phyloP scores from a whole-genome alignment of 2,329 filamentous ascomycete species.

The Alternaria hordeiaustralica region DNA sequence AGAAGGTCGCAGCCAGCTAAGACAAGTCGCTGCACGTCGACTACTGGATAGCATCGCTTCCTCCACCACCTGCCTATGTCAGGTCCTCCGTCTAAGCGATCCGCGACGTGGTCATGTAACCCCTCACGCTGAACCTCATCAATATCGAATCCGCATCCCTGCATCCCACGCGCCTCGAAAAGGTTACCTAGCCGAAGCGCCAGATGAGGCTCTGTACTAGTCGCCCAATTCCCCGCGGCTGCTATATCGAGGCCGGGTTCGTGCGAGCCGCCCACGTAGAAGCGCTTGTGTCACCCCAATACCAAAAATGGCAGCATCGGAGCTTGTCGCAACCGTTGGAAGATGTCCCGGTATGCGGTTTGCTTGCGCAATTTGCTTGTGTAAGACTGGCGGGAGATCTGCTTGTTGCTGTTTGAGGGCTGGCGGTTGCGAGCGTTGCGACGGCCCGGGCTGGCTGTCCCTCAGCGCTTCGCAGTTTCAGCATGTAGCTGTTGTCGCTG shows the following conservation, averaged over 20 bases:
- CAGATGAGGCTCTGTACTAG: constrained; percentile 39
- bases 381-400: constrained; percentile 8
- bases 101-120: not conserved
- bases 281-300: constrained; percentile 34
- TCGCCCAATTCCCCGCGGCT: constrained; percentile 26
- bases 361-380: constrained; percentile 22
- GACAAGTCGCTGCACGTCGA: constrained; percentile 11
- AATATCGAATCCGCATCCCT: constrained; percentile 17
- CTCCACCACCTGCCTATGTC: constrained; percentile 28
- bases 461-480: constrained; percentile 31
- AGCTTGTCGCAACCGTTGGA: constrained; percentile 17
- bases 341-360: constrained; percentile 15
- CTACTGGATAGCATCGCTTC: constrained; percentile 26
- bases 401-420: constrained; percentile 15
- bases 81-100: constrained; percentile 14
- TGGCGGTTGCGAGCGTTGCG: constrained; percentile 16
- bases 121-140: not conserved
- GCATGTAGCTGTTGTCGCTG: constrained; percentile 12
- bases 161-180: not conserved
- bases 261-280: constrained; percentile 29
- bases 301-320: constrained; percentile 24
- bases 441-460: constrained; percentile 10
- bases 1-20: constrained; percentile 25
- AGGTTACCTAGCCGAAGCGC: constrained; percentile 22
- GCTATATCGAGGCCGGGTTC: constrained; percentile 28